Evolutionary conservation across 768 basidiomycete species (phyloP).

Genomic region (Galerina marginata): DNA sequence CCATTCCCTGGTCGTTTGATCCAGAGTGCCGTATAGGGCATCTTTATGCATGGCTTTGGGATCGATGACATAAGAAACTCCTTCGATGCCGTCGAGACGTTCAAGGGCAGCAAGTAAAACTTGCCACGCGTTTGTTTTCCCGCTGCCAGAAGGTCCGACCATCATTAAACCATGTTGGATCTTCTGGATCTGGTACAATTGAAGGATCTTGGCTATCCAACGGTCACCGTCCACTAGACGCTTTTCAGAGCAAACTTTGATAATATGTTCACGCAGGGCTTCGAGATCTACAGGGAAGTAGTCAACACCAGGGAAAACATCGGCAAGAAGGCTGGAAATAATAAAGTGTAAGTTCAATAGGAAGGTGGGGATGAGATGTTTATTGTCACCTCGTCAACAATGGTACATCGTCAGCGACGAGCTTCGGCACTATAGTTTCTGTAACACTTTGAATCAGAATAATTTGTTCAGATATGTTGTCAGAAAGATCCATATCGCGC

Average conservation of each 20-base stretch:
- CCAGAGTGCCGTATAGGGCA: conserved; percentile 94
- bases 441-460: conserved; percentile 98
- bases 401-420: conserved; percentile 97
- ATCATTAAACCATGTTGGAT: conserved; percentile 99
- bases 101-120: conserved; percentile 91
- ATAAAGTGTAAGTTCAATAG: not conserved
- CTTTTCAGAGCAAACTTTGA: conserved; percentile 84
- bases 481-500: conserved; percentile 63
- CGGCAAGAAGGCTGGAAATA: conserved; percentile 76
- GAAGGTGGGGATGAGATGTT: conserved; percentile 3
- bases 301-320: conserved; percentile 96
- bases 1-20: conserved; percentile 98
- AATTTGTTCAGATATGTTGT: conserved; percentile 86
- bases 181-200: conserved; percentile 98
- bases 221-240: conserved; percentile 85
- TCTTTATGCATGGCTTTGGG: conserved; percentile 99
- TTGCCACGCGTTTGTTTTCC: conserved; percentile 97
- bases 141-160: conserved; percentile 97
- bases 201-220: conserved; percentile 95
- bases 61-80: conserved; percentile 95
- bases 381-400: conserved; percentile 80
- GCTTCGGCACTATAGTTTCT: conserved; percentile 97
- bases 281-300: conserved; percentile 90
- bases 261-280: conserved; percentile 82
- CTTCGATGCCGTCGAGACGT: conserved; percentile 89